Base-by-base conservation (phyloP, 2,329 filamentous ascomycete species). In the Alternaria brassicae region DNA sequence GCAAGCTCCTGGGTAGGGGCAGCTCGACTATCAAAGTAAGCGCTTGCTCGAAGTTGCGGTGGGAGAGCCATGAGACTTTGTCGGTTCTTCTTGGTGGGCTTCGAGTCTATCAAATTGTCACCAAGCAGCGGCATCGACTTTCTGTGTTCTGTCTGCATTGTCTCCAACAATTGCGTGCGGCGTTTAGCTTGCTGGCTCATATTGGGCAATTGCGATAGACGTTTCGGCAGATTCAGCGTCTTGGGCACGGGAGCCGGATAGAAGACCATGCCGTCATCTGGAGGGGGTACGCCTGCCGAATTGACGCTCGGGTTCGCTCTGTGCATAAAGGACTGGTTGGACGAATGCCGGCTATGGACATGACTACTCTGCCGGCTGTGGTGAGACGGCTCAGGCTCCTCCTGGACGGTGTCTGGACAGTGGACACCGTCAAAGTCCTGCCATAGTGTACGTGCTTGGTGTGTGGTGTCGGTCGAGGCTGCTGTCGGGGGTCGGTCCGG, bases 161-260 rank as follows among this genome's bases (percentile, higher is more conserved):
- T 83, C 66, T 85, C 87, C 42, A 96, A 77, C 6, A 94, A 80
- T 69, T 95, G 89, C 1, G 91, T 91, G 21, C 90, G 88, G 53
- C 91, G 86, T 66, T 88, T 85, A 56, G 92, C 89, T 55, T 88
- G 85, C 5, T 88, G 84, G 9, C 83, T 80, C 3, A 86, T 80
- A 53, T 89, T 86, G 8, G 90, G 88, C 52, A 88, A 85, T 69
- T 89, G 91, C 1, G 93, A 96, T 50, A 98, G 81, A 69, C 92
- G 91, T 42, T 93, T 92, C 1, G 95, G 95, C 12, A 99, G 81
- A 70, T 97, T 98, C 57, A 99, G 84, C 89, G 96, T 93, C 62
- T 91, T 89, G 3, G 95, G 95, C 3, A 99, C 95, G 1, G 92
- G 93, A 3, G 95, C 95, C 13, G 95, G 95, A 76, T 99, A 99